Base-by-base conservation (phyloP, 2,329 filamentous ascomycete genomes). In the Cladosporium velox region DNA sequence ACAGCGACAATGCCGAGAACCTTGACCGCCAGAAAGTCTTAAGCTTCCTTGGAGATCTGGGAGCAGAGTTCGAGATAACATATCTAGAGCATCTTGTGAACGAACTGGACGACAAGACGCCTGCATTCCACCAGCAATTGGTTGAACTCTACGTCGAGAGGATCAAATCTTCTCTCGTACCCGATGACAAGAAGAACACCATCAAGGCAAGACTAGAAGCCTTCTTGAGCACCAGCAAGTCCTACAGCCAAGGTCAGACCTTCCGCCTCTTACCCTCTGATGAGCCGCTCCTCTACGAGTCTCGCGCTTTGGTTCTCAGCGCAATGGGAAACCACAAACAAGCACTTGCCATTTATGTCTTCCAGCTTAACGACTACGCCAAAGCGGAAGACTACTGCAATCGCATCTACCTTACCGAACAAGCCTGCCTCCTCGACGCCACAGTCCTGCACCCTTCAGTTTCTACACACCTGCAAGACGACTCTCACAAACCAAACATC, bases 341-440 rank as follows among this genome's bases (percentile, higher is more conserved):
- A 79, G 95, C 95, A 0, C 82, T 99, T n/a, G 91, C 95, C 76
- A 97, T 99, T 62, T 99, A 97, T 76, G 94, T 98, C 32, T 99
- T 97, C 80, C 95, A 94, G 77, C 87, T 99, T 77, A 83, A 91
- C 71, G 90, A 97, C 77, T 94, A 91, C 69, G 82, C 81, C 14
- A 98, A 97, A 79, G 95, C 95, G 35, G 95, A 99, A 85, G 92
- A 97, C 90, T 97, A 99, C 80, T 98, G 95, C 82, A 97, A 97
- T 79, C 89, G 88, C 68, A 86, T 93, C 66, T 90, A 97, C 79
- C 85, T 90, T 67, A 77, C 83, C 69, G 75, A 63, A 72, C 72
- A 73, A 67, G 78, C 83, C 32, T 73, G 69, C 59, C 68, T 72
- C 14, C 28, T 71, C n/a, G 69, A 72, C 63, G 64, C 65, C 18